Conservation (phyloP, 257 asterid genomes). For the Scutellaria minor region DNA sequence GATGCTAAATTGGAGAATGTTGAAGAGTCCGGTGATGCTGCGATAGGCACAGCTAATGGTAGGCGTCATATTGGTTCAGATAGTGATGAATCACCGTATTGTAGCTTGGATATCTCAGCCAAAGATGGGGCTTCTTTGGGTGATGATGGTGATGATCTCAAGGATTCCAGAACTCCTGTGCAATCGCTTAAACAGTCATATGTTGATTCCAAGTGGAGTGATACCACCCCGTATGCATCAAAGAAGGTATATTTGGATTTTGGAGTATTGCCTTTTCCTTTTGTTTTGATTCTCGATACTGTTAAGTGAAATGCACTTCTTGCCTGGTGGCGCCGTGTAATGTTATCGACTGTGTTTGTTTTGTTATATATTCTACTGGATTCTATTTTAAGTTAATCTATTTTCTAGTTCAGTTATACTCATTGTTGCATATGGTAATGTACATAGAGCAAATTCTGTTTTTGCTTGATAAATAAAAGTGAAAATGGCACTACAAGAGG, state of each 20-base stretch:
- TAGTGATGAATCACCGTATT: constrained; percentile 80
- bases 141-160: constrained; percentile 60
- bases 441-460: constrained; percentile 11
- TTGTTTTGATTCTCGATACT: constrained; percentile 10
- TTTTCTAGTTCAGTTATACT: constrained; percentile 5
- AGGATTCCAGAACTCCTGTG: constrained; percentile 43
- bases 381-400: constrained; percentile 4
- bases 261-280: constrained; percentile 16
- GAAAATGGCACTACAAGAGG: not conserved
- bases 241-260: constrained; percentile 62
- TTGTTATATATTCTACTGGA: not conserved
- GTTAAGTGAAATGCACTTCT: constrained; percentile 1
- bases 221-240: constrained; percentile 67
- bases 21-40: constrained; percentile 42
- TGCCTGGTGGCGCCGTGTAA: constrained; percentile 19
- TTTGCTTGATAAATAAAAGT: constrained; percentile 4
- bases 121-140: constrained; percentile 53
- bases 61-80: constrained; percentile 42
- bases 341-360: constrained; percentile 25
- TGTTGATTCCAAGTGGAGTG: constrained; percentile 78
- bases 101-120: constrained; percentile 51
- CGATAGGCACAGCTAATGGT: constrained; percentile 38
- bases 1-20: constrained; percentile 48
- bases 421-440: constrained; percentile 27
- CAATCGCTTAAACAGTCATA: constrained; percentile 42